Base-by-base conservation (phyloP, 2,329 filamentous ascomycete genomes). In the Thielaviopsis cerberus region DNA sequence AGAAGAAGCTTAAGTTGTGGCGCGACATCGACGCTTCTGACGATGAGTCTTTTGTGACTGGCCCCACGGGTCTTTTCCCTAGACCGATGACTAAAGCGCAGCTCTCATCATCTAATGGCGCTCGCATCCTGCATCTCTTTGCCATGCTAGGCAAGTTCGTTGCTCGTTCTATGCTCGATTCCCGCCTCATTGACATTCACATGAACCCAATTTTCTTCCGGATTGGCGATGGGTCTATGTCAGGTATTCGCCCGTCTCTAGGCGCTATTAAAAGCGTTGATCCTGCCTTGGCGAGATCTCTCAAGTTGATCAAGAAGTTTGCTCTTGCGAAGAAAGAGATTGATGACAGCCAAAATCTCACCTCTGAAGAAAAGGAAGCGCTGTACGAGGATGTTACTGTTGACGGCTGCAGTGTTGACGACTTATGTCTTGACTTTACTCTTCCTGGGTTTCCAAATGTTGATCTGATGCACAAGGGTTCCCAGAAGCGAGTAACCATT, bases 201-300 rank as follows among this genome's bases (percentile, higher is more conserved):
- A 92, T 98, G 72, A 98, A 96, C 67, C 87, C 92, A 1, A 94
- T 89, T 5, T 96, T 98, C 74, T 98, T 98, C 82, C 87, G 91
- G 59, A 86, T 96, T 63, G 88, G 87, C 17, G 86, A 94, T 64
- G 79, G 76, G 51, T 77, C 81, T 1, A 69, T 71, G 1, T 72
- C 80, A 1, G 75, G 75, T 0, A 82, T 95, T 3, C 82, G 82
- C 23, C 89, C 90, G 13, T 95, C 90, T 0, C 76, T 98, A 7
- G 89, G 88, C 5, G 87, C 92, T 1, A 83, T 98, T 53, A 94
- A 90, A 68, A 81, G 85, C 4, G 89, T 98, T 4, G 92, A 98
- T 65, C 80, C 87, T 26, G 84, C 86, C 59, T 74, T 98, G 23
- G 91, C 90, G 23, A 85, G 83, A 52, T 96, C 92, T 0, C 72